Evolutionary conservation across 257 asterid species (phyloP).

Genomic region (Solanum ahanhuiri): DNA sequence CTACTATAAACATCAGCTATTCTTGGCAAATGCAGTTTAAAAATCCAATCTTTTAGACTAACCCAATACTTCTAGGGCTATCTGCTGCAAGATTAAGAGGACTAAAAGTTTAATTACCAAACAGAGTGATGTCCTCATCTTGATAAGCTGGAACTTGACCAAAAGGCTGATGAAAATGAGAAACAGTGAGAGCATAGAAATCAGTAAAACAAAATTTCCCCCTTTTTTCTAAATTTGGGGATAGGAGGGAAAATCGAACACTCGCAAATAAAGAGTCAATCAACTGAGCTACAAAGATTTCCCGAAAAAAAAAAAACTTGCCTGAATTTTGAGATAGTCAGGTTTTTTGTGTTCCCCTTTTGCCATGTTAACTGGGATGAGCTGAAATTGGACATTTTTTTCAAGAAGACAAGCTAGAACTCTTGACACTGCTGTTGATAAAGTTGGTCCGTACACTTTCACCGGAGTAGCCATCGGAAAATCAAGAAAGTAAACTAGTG

Average conservation of each 20-base stretch:
- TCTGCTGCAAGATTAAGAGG: neutral
- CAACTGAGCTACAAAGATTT: neutral
- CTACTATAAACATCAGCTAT: neutral
- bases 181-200: too few relatives aligned
- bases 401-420: slow-evolving; percentile 65
- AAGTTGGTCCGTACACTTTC: slow-evolving; percentile 72
- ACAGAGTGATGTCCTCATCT: slow-evolving; percentile 58
- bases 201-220: fast-evolving
- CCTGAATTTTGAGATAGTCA: slow-evolving; percentile 83
- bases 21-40: neutral
- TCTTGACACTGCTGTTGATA: slow-evolving; percentile 66
- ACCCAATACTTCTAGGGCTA: neutral
- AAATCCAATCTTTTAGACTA: neutral
- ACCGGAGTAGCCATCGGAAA: slow-evolving; percentile 52
- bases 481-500: neutral
- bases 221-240: neutral
- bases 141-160: slow-evolving; percentile 89
- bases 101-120: slow-evolving; percentile 26
- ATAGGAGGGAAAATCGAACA: too few relatives aligned
- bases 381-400: slow-evolving; percentile 62
- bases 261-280: neutral
- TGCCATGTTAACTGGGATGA: slow-evolving; percentile 60
- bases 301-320: neutral
- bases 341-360: slow-evolving; percentile 70
- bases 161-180: slow-evolving; percentile 45